A percentile compares a stretch with the other conserved stretches of the same genome.
phyloP scores from a whole-genome alignment of 2,329 filamentous ascomycete genomes.

The Aspergillus sp. region DNA sequence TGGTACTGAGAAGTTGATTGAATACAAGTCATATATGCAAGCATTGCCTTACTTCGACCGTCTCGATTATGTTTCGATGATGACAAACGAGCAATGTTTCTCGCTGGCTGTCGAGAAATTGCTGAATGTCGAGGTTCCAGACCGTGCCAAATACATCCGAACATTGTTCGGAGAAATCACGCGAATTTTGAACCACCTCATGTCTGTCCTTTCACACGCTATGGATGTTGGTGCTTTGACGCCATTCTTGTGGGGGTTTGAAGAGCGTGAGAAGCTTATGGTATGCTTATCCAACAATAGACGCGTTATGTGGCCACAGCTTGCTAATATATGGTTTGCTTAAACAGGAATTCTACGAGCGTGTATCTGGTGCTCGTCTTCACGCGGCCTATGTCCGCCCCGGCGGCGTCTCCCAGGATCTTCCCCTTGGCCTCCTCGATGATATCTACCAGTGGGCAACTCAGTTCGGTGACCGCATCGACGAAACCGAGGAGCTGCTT shows the following conservation, averaged over 20 bases:
- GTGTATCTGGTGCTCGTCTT: conserved; percentile 94
- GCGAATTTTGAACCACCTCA: conserved; percentile 90
- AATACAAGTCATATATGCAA: conserved; percentile 99
- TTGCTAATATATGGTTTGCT: not conserved
- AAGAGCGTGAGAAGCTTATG: conserved; percentile 99
- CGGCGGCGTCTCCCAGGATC: conserved; percentile 92
- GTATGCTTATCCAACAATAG: conserved; percentile 54
- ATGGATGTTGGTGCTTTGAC: conserved; percentile 99
- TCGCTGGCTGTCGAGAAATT: conserved; percentile 96
- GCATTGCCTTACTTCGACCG: conserved; percentile 98
- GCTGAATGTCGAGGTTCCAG: conserved; percentile 92
- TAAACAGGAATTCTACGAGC: conserved; percentile 94
- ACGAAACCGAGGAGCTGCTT: conserved; percentile 97
- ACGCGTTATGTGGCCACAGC: not conserved
- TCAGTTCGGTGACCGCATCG: conserved; percentile 96
- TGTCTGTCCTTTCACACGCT: conserved; percentile 95
- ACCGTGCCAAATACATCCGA: conserved; percentile 94
- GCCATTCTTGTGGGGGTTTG: conserved; percentile 98
- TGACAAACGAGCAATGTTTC: conserved; percentile 99
- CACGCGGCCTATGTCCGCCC: conserved; percentile 97
- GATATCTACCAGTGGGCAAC: conserved; percentile 99
- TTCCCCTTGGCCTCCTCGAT: conserved; percentile 89
- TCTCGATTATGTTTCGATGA: conserved; percentile 99
- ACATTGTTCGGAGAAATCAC: conserved; percentile 96
- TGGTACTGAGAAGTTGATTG: conserved; percentile 98